phyloP scores from a whole-genome alignment of 2,329 filamentous ascomycete genomes.

The Aspergillus fructus region DNA sequence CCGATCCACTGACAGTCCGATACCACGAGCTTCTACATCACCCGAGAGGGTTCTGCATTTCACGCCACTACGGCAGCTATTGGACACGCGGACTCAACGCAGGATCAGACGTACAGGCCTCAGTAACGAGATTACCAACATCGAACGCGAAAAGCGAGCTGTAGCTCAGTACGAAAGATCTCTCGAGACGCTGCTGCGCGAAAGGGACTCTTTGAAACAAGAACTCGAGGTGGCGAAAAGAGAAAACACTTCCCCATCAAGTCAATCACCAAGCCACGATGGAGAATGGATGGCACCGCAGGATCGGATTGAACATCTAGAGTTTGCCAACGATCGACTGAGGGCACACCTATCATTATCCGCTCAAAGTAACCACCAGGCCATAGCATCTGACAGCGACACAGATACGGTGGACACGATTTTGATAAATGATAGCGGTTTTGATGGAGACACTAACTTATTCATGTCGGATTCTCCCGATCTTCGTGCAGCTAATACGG shows the following conservation, averaged over 20 bases:
- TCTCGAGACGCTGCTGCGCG: slow-evolving; percentile 24
- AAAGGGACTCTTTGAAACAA: slow-evolving; percentile 29
- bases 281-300: slow-evolving; percentile 18
- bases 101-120: slow-evolving; percentile 46
- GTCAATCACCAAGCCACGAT: slow-evolving; percentile 14
- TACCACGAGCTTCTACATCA: slow-evolving; percentile 19
- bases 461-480: slow-evolving; percentile 34
- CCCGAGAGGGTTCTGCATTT: slow-evolving; percentile 42
- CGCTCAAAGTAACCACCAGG: neutral
- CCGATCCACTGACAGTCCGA: slow-evolving; percentile 21
- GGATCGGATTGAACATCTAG: slow-evolving; percentile 19
- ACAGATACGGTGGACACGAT: slow-evolving; percentile 24
- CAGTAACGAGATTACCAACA: slow-evolving; percentile 48
- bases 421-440: slow-evolving; percentile 28
- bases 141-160: slow-evolving; percentile 41
- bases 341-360: slow-evolving; percentile 22
- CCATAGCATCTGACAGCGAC: slow-evolving; percentile 7
- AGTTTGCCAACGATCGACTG: slow-evolving; percentile 19
- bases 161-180: slow-evolving; percentile 25
- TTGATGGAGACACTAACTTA: slow-evolving; percentile 24
- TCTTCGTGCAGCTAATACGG: slow-evolving; percentile 19
- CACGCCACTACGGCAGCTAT: slow-evolving; percentile 43
- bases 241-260: slow-evolving; percentile 3
- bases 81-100: slow-evolving; percentile 44
- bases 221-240: slow-evolving; percentile 25